Base-by-base conservation (phyloP, 257 asterid genomes). In the Scutellaria barbata region DNA sequence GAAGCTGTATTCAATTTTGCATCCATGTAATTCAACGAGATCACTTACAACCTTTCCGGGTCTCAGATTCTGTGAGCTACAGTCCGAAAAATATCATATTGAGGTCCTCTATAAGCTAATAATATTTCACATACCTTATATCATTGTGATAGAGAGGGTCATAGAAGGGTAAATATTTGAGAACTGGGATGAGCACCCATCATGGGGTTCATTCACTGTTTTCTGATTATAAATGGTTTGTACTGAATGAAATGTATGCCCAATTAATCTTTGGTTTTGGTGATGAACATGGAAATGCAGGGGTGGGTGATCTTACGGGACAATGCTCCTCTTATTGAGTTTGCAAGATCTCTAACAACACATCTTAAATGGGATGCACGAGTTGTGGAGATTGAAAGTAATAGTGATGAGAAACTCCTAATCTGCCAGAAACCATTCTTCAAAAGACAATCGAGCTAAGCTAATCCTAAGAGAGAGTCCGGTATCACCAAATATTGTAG, bases 331-430 rank as follows among this genome's bases (percentile, higher is more conserved):
- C 89, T 90, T 0, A 82, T 95, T 12, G 98, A 95, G 77, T 74
- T 68, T 61, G 97, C 96, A 37, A 87, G 99, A 83, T 81, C 90
- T 78, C 87, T 87, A 48, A 83, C 92, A 35, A 77, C 96, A 13
- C 88, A 80, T 63, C 78, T 95, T 82, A 95, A 86, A 84, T 95
- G 99, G 99, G 99, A 95, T 30, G 96, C 98, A 0, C 93, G 99
- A 59, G 90, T 95, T 9, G 87, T 95, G 7, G 99, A 92, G 86
- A 85, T 90, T 2, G 97, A 95, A 52, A 87, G 90, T 71, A 86
- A 82, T 70, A 87, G 95, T 37, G 87, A 92, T 6, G 98, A 95
- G 85, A 83, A 80, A 64, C 92, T 95, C 81, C 87, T 95, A 45
- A 87, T 95, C 84, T 95, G 99, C 87, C 99, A 95, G 90, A 95